Evolutionary conservation across 495 filamentous ascomycete species (phyloP).

Genomic region (Penicillium canescens): DNA sequence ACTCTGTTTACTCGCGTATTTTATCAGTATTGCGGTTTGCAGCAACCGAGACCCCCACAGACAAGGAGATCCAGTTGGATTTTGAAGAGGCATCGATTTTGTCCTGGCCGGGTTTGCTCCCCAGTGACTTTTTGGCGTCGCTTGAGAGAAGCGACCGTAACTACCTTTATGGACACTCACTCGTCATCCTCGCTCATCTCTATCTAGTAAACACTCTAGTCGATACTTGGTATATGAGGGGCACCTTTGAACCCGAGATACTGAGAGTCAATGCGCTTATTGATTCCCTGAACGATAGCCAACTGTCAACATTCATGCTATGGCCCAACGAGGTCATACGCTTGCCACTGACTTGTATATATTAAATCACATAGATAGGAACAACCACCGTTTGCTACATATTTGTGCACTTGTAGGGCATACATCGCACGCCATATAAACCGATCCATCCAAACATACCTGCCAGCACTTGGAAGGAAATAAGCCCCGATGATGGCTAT

Average conservation of each 20-base stretch:
- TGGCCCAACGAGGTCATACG: slow-evolving; percentile 3
- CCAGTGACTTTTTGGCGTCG: slow-evolving; percentile 4
- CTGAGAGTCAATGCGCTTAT: background rate
- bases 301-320: slow-evolving; percentile 3
- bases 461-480: too few species aligned
- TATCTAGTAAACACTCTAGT: slow-evolving; percentile 6
- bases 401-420: too few species aligned
- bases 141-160: slow-evolving; percentile 1
- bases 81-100: slow-evolving; percentile 23
- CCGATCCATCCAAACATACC: too few species aligned
- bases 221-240: slow-evolving; percentile 6
- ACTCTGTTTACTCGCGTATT: background rate
- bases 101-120: slow-evolving; percentile 7
- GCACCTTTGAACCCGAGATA: background rate
- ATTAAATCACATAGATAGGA: background rate
- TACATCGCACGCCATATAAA: background rate
- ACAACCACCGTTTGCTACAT: background rate
- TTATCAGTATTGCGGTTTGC: background rate
- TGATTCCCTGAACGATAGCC: background rate
- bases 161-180: background rate
- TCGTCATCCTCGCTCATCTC: slow-evolving; percentile 13
- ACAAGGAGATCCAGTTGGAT: slow-evolving; percentile 21
- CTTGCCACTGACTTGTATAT: background rate
- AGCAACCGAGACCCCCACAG: background rate
- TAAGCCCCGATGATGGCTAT: too few species aligned